Conservation (phyloP, 2,329 filamentous ascomycete genomes). For the Plenodomus biglobosus region DNA sequence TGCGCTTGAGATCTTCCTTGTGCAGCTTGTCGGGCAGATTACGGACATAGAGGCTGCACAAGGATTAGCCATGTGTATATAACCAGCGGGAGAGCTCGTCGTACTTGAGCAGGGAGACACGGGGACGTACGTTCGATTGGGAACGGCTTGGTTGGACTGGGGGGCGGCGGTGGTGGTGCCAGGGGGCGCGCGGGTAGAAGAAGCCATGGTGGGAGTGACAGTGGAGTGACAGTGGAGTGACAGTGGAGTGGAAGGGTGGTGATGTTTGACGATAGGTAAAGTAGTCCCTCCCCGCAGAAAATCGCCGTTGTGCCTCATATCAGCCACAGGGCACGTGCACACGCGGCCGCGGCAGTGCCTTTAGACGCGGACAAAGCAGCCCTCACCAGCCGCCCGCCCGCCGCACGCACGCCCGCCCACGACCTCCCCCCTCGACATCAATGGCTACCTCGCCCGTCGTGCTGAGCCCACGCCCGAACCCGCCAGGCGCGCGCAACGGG, state of each 20-base stretch:
- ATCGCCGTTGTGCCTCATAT: slow-evolving; percentile 21
- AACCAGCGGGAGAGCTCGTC: slow-evolving; percentile 10
- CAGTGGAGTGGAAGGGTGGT: no score
- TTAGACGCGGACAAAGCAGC: not conserved
- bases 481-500: slow-evolving; percentile 16
- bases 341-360: slow-evolving; percentile 6
- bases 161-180: slow-evolving; percentile 20
- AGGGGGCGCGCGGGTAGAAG: slow-evolving; percentile 27
- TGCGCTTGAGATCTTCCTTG: slow-evolving; percentile 82
- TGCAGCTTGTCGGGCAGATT: slow-evolving; percentile 89
- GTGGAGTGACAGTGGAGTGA: no score
- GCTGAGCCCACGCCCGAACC: slow-evolving; percentile 32
- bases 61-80: no score
- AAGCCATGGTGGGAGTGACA: slow-evolving; percentile 30
- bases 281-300: slow-evolving; percentile 31
- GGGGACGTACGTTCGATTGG: slow-evolving; percentile 39
- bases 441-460: slow-evolving; percentile 32
- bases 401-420: slow-evolving; percentile 3
- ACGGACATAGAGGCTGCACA: slow-evolving; percentile 81
- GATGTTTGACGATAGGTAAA: slow-evolving; percentile 6
- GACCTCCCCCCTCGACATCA: slow-evolving; percentile 2
- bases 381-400: not conserved
- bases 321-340: slow-evolving; percentile 6
- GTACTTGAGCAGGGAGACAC: not conserved
- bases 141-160: slow-evolving; percentile 23